These are phyloP conservation scores for Aureobasidium uvarum DNA, from an alignment of 2,329 filamentous ascomycete genomes.

Conservation along the genomic window DNA sequence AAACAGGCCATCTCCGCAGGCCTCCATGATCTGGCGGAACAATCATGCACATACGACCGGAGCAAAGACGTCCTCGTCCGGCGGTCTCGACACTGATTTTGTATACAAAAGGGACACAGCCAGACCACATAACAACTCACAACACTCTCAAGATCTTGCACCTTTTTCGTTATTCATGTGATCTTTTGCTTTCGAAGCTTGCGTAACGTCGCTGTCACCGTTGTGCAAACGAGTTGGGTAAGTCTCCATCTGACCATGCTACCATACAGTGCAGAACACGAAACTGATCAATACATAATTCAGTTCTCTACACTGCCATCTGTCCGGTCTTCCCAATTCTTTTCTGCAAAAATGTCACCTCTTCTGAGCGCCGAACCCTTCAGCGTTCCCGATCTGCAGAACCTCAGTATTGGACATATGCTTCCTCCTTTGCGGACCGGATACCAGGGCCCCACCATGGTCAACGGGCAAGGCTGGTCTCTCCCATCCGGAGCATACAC, in stretches of 20 bases:
- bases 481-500: background rate
- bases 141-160: too few species aligned
- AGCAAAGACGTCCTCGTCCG: too few species aligned
- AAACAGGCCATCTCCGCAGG: too few species aligned
- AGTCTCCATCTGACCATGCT: background rate
- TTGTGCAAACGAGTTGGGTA: background rate
- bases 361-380: too few species aligned
- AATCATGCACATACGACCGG: too few species aligned
- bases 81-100: too few species aligned
- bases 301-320: background rate
- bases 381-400: background rate
- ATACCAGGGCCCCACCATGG: background rate
- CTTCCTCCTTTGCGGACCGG: background rate
- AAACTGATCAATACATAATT: background rate
- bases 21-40: too few species aligned
- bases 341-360: background rate
- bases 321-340: background rate
- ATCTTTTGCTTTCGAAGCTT: too few species aligned
- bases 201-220: too few species aligned
- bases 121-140: too few species aligned
- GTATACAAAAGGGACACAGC: too few species aligned
- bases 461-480: background rate
- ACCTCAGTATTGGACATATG: background rate
- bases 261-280: background rate
- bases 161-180: too few species aligned